Evolutionary conservation across 2,329 filamentous ascomycete species (phyloP), one percentile per base, ranked within the genome.

Genomic region (Zymoseptoria crescenta): DNA sequence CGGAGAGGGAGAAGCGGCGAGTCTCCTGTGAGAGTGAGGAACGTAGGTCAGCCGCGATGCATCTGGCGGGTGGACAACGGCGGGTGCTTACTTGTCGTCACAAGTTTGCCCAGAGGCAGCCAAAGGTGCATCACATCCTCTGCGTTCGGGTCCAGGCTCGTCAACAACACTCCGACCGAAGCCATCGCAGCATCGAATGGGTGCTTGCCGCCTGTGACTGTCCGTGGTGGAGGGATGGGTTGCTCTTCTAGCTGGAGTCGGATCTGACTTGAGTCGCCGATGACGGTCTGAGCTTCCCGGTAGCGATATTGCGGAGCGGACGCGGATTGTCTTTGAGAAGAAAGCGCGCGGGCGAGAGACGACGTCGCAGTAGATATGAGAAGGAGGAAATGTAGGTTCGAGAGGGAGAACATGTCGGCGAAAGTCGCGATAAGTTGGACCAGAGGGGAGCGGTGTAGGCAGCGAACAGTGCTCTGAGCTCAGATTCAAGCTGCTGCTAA

Each of bases 111-210:
- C n/a, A 71, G 52, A 7, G 70, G 70, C 45, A 73, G 52, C 70
- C 69, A 72, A 10, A 70, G 54, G 58, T 70, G 70, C 49, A 60
- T 51, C 20, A 65, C 60, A n/a, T 65, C 59, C 20, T 59, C 63
- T 7, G 35, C 35, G 35, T 45, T 45, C 2, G 35, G 35, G 30
- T 64, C 59, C 2, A 59, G 19, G 45, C 62, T 21, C 7, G 65
- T 71, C 48, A 72, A 66, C 10, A 72, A 59, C 53, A 72, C 53
- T 13, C 70, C 70, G 29, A 68, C 68, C 1, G 68, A 70, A 35
- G 68, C 68, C 27, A 66, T 57, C 28, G 61, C 58, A n/a, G 65
- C 67, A 10, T 70, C 68, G 53, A 68, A 63, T 21, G 49, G 55
- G 45, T 56, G 49, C 41, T 49, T 20, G 35, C 24, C 19, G 45